These are phyloP conservation scores for Conticribra guillardii DNA, from an alignment of 108 stramenopile species.

Conservation along the genomic window DNA sequence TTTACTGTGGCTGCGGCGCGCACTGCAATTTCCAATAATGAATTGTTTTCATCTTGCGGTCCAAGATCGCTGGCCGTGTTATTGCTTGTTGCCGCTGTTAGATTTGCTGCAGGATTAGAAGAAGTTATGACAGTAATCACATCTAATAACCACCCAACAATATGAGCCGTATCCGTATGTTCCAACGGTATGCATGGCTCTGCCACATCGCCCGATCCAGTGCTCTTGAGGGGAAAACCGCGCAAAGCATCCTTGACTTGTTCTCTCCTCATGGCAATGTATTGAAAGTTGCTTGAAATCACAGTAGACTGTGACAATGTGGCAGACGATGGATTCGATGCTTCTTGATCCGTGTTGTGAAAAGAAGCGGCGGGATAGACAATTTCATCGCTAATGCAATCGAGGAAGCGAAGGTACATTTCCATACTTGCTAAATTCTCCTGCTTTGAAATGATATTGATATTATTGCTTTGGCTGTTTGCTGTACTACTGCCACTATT, in stretches of 20 bases:
- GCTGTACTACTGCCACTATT: background rate
- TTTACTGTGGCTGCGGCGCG: constrained; percentile 47
- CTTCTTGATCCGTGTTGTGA: background rate
- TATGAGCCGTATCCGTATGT: constrained; percentile 54
- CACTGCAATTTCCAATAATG: constrained; percentile 16
- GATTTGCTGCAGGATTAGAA: background rate
- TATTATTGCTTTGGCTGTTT: constrained; percentile 41
- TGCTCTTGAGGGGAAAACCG: constrained; percentile 9
- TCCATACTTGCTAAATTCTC: background rate
- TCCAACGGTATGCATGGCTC: constrained; percentile 22
- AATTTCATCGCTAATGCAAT: constrained; percentile 34
- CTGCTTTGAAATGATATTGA: constrained; percentile 13
- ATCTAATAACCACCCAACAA: constrained; percentile 32
- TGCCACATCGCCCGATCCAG: constrained; percentile 3
- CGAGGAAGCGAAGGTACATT: constrained; percentile 31
- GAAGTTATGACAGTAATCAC: constrained; percentile 17
- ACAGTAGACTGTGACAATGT: too few relatives aligned
- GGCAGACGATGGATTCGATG: background rate
- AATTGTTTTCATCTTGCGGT: background rate
- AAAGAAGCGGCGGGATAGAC: constrained; percentile 13
- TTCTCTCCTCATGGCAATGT: constrained; percentile 20
- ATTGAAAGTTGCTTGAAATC: background rate
- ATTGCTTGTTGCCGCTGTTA: background rate
- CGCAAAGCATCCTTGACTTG: constrained; percentile 26
- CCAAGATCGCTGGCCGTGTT: background rate